phyloP scores from a whole-genome alignment of 768 basidiomycete species.

The Sarcodon aspratus region DNA sequence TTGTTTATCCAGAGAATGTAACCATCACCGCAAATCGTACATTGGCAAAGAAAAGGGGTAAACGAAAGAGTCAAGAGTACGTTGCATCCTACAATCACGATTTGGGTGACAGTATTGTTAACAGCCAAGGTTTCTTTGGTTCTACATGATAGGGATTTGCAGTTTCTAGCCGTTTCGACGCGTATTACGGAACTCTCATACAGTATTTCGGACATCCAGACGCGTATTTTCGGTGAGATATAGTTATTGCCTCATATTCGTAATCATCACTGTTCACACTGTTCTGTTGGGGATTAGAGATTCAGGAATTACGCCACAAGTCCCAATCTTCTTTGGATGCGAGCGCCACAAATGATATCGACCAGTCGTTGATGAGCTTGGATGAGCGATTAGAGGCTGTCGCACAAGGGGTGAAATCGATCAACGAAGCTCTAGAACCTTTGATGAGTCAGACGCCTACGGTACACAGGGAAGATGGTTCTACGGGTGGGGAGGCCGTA shows the following conservation, averaged over 20 bases:
- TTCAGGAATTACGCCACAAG: constrained; percentile 87
- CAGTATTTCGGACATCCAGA: constrained; percentile 81
- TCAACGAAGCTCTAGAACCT: constrained; percentile 57
- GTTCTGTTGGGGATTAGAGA: constrained; percentile 65
- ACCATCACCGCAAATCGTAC: constrained; percentile 53
- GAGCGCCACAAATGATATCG: constrained; percentile 59
- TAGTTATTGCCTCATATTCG: background rate
- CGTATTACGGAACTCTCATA: constrained; percentile 84
- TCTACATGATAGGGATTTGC: constrained; percentile 46
- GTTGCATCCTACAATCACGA: constrained; percentile 19
- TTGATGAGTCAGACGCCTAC: constrained; percentile 42
- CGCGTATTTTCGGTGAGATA: constrained; percentile 73
- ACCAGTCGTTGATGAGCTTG: constrained; percentile 68
- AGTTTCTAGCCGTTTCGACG: constrained; percentile 66
- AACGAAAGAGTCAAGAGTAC: constrained; percentile 57
- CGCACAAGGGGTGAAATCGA: constrained; percentile 55
- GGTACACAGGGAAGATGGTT: constrained; percentile 15
- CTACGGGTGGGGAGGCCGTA: constrained; percentile 30
- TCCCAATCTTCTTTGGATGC: constrained; percentile 53
- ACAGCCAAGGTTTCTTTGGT: constrained; percentile 14
- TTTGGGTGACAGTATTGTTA: background rate
- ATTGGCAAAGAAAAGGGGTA: constrained; percentile 33
- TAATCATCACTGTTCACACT: background rate
- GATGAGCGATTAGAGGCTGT: constrained; percentile 72
- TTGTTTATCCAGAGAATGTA: constrained; percentile 44